Evolutionary conservation across 2,329 filamentous ascomycete species (phyloP).

Genomic region (Ophiostoma ulmi): DNA sequence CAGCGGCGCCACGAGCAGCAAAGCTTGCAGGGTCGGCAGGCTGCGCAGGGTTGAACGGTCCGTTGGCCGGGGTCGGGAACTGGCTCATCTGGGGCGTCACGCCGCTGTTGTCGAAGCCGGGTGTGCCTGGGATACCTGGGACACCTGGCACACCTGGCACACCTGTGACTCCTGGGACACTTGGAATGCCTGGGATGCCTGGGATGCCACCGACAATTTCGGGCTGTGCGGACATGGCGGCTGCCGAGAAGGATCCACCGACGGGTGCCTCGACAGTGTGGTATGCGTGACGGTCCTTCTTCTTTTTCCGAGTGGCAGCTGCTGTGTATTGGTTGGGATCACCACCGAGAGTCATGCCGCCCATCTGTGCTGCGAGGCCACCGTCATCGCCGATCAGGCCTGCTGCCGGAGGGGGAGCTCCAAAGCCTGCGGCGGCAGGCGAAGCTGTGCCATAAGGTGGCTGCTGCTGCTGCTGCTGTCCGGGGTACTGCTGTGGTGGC

Average conservation of each 20-base stretch:
- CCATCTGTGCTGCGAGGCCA: conserved; percentile 67
- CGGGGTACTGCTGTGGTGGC: conserved; percentile 10
- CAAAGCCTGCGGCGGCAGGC: conserved; percentile 27
- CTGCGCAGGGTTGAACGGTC: conserved; percentile 46
- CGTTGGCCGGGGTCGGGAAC: conserved; percentile 56
- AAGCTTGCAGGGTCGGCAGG: conserved; percentile 44
- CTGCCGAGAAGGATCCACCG: conserved; percentile 59
- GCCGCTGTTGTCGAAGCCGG: conserved; percentile 40
- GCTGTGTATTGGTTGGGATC: conserved; percentile 40
- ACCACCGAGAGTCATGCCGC: conserved; percentile 62
- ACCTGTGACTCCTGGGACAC: conserved; percentile 34
- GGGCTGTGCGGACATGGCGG: conserved; percentile 49
- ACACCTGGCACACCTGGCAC: conserved; percentile 32
- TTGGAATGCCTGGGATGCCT: conserved; percentile 36
- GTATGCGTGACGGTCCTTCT: conserved; percentile 92
- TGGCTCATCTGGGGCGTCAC: conserved; percentile 48
- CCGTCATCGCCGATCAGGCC: conserved; percentile 38
- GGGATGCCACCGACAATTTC: conserved; percentile 27
- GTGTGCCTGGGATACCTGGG: conserved; percentile 39
- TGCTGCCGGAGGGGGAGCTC: conserved; percentile 30
- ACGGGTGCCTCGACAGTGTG: conserved; percentile 73
- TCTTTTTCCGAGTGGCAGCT: conserved; percentile 61
- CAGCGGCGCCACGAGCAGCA: conserved; percentile 35
- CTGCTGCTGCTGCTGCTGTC: conserved; percentile 31
- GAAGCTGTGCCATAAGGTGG: conserved; percentile 36